Conservation (phyloP, 257 asterid genomes). For the Leptodermis oblonga region DNA sequence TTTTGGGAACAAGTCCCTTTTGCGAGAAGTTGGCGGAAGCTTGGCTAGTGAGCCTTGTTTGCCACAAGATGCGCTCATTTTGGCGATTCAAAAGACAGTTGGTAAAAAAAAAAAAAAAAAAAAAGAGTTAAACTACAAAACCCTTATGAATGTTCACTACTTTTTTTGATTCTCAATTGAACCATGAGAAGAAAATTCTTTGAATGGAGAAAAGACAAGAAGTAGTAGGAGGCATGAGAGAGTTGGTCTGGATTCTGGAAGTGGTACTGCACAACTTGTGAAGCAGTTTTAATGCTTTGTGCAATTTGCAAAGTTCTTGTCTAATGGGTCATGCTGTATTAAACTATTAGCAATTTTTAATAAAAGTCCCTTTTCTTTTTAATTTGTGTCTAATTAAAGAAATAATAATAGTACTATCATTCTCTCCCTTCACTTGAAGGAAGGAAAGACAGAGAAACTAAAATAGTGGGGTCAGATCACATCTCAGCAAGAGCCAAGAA, state of each 20-base stretch:
- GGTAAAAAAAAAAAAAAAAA: too few relatives aligned
- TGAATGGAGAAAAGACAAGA: not conserved
- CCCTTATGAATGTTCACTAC: not conserved
- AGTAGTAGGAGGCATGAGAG: not conserved
- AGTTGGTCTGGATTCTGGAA: not conserved
- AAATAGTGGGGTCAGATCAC: not conserved
- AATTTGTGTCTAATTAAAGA: not conserved
- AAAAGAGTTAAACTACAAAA: too few relatives aligned
- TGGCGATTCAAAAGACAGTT: too few relatives aligned
- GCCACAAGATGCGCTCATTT: too few relatives aligned
- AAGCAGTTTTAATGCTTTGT: constrained; percentile 3
- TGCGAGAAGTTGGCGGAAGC: too few relatives aligned
- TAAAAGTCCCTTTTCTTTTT: not conserved
- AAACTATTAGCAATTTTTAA: not conserved
- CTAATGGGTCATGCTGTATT: not conserved
- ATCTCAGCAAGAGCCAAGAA: constrained; percentile 1
- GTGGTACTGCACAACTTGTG: not conserved
- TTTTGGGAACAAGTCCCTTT: too few relatives aligned
- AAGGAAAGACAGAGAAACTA: not conserved
- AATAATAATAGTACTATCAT: not conserved
- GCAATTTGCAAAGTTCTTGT: constrained; percentile 1
- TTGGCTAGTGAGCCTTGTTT: too few relatives aligned
- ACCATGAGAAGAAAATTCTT: not conserved
- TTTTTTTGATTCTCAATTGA: not conserved
- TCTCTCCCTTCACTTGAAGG: constrained; percentile 4